Percentiles rank a stretch among this genome's conserved stretches.
Evolutionary conservation across 2,329 filamentous ascomycete species (phyloP).

Genomic region (Ceratocystis huliohia): DNA sequence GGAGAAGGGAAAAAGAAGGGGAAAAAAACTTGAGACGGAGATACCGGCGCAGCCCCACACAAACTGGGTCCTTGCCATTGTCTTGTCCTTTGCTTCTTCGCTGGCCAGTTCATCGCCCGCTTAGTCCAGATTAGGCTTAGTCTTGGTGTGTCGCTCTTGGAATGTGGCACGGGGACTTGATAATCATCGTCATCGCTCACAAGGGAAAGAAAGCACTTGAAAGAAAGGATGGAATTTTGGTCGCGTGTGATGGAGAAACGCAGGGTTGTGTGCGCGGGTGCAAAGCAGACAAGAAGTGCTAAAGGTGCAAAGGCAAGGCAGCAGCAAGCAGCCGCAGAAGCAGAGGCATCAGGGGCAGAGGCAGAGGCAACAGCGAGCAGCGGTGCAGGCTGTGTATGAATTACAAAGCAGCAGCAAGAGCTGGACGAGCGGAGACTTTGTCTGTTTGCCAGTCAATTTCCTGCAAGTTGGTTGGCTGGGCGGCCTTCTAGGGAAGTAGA

Average conservation of each 20-base stretch:
- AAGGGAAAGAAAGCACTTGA: not conserved
- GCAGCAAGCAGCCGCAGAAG: not conserved
- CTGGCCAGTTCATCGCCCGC: not conserved
- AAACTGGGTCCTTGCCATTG: not conserved
- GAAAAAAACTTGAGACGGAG: conserved; percentile 3
- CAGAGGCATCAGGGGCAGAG: no score
- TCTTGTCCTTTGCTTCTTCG: not conserved
- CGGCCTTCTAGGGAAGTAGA: not conserved
- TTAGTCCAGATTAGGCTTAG: conserved; percentile 1
- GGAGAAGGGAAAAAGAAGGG: not conserved
- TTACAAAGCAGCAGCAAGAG: not conserved
- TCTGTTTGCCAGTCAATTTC: not conserved
- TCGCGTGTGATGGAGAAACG: not conserved
- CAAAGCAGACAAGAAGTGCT: not conserved
- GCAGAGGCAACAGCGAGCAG: not conserved
- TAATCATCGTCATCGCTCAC: not conserved
- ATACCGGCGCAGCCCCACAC: conserved; percentile 3
- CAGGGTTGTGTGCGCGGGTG: not conserved
- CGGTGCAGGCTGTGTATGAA: not conserved
- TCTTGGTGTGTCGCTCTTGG: not conserved
- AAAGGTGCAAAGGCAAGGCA: not conserved
- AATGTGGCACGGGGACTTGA: not conserved
- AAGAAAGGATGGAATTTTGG: not conserved
- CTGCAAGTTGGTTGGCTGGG: not conserved
- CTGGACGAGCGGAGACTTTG: not conserved